These are phyloP conservation scores for Dactylella cylindrospora DNA, from an alignment of 2,329 filamentous ascomycete genomes.

Conservation along the genomic window DNA sequence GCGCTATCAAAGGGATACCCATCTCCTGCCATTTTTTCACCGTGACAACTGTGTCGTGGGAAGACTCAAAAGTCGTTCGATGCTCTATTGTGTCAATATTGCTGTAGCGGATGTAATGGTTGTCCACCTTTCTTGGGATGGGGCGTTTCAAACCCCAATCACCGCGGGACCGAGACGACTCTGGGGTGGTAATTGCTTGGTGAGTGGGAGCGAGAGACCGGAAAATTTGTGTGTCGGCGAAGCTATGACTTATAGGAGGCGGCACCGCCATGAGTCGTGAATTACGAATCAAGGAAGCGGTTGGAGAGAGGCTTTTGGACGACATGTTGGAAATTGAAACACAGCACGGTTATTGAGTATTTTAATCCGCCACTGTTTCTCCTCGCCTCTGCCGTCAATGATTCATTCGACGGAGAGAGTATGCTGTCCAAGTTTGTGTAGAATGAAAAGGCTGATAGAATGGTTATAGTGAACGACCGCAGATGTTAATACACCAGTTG, in stretches of 20 bases:
- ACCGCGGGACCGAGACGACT: constrained; percentile 46
- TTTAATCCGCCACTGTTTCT: too few species aligned
- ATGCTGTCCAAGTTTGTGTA: too few species aligned
- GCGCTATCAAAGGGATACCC: constrained; percentile 44
- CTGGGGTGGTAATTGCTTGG: constrained; percentile 48
- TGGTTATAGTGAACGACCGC: too few species aligned
- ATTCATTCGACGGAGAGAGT: too few species aligned
- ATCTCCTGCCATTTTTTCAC: constrained; percentile 49
- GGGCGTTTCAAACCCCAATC: constrained; percentile 49
- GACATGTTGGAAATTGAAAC: too few species aligned
- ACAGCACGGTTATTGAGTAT: too few species aligned
- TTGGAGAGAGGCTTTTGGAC: constrained; percentile 46
- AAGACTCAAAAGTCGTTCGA: constrained; percentile 48
- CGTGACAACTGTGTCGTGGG: constrained; percentile 48
- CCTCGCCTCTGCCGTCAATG: too few species aligned
- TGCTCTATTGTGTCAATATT: constrained; percentile 49
- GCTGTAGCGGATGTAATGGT: constrained; percentile 46
- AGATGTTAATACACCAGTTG: too few species aligned
- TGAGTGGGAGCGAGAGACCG: constrained; percentile 45
- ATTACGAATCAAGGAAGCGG: constrained; percentile 47
- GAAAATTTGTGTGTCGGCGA: constrained; percentile 42
- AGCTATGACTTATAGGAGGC: constrained; percentile 43
- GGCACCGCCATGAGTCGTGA: constrained; percentile 49
- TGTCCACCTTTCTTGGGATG: constrained; percentile 45
- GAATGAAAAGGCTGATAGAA: too few species aligned